Evolutionary conservation across 768 basidiomycete species (phyloP), one percentile per base, ranked within the genome.

Genomic region (Mycena latifolia): DNA sequence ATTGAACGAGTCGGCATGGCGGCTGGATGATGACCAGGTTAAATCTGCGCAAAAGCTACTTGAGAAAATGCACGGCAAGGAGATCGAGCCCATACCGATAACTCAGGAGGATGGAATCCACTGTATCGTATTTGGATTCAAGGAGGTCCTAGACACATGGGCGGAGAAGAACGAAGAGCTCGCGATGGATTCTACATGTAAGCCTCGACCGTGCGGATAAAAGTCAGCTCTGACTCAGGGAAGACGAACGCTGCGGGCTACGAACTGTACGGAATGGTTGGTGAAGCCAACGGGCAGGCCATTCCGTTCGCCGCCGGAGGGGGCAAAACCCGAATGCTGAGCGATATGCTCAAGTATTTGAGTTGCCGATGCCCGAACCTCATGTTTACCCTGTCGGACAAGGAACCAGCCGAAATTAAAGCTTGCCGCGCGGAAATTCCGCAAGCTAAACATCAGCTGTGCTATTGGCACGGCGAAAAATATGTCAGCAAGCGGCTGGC

Each of bases 391-490:
- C 67, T 75, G 9, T 72, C 74, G 0, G 75, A 79, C 61, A 78
- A 78, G 59, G 74, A 77, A 35, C 52, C 47, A 31, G 51, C 75
- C 0, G 78, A 79, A 47, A 78, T 79, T 50, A 71, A 70, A 43
- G 73, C 74, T 0, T 69, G 75, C 55, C 50, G 58, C 0, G 61
- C 39, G 1, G 58, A 65, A 3, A 72, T 71, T 24, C 65, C 73
- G 2, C 2, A 52, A 10, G 71, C 74, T 4, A 77, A 77, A 52
- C 74, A 78, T 28, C 78, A 77, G 60, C 55, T 79, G 0, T 79
- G 78, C 61, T 75, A 76, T 41, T 79, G 78, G 78, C 78, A 79
- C 54, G 71, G 60, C 1, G 66, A 77, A 25, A 60, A 48, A 3
- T 73, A 75, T 17, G 24, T 77, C 14, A 73, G 75, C 25, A 52